These are phyloP conservation scores for Vaccinium vitisidaea DNA, from an alignment of 148 eudicot species.

Conservation along the genomic window DNA sequence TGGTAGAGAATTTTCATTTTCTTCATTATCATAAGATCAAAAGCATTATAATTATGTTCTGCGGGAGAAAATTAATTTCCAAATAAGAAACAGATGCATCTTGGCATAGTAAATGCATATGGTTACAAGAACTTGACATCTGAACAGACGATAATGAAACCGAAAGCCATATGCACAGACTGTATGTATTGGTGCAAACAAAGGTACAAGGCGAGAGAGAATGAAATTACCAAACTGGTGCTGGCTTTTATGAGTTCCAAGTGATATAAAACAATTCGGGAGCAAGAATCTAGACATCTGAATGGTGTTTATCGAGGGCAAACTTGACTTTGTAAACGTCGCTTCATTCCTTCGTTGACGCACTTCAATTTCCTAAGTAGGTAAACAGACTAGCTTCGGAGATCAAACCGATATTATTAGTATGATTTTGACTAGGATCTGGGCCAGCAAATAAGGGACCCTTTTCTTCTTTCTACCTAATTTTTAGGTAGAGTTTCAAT, in stretches of 20 bases:
- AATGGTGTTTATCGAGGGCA: too few species aligned
- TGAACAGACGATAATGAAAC: background rate
- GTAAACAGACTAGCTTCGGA: background rate
- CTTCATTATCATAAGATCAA: background rate
- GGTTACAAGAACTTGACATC: constrained; percentile 5
- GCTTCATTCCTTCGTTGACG: background rate
- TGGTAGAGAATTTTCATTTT: background rate
- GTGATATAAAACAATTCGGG: too few species aligned
- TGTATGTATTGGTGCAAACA: background rate
- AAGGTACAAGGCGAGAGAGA: background rate
- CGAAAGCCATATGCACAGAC: background rate
- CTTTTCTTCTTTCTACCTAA: background rate
- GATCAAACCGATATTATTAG: background rate
- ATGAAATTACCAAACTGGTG: background rate
- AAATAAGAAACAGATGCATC: background rate
- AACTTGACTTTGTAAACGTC: background rate
- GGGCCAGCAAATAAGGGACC: background rate
- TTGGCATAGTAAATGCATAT: background rate
- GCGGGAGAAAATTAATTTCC: background rate
- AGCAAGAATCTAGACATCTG: too few species aligned
- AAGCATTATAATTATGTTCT: background rate
- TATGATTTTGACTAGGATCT: background rate
- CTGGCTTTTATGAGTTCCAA: too few species aligned
- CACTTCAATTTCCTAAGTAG: background rate
- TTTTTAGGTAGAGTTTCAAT: constrained; percentile 5